Conservation (phyloP, 257 asterid genomes). For the Rubia yunnanensis region DNA sequence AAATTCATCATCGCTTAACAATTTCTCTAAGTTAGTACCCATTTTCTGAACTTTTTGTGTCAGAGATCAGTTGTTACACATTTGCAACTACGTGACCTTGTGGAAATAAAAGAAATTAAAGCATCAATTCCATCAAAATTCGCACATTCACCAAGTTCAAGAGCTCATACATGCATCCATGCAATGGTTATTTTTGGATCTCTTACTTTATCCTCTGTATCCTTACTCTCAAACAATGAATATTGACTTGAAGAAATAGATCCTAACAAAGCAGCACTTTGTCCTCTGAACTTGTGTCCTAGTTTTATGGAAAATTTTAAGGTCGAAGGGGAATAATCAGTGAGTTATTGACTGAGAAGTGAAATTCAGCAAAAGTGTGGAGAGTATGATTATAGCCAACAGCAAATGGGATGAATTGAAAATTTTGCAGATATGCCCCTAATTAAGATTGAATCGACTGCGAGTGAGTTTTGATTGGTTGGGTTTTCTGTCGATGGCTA, state of each 20-base stretch:
- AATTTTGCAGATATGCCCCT: background rate
- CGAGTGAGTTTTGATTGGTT: background rate
- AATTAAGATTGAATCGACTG: background rate
- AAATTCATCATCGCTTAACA: background rate
- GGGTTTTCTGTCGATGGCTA: slow-evolving; percentile 7
- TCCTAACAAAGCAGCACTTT: background rate
- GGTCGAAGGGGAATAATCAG: background rate
- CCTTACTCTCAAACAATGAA: background rate
- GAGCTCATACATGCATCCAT: too few relatives aligned
- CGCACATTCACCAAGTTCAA: too few relatives aligned
- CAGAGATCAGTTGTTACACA: too few relatives aligned
- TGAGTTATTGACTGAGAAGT: background rate
- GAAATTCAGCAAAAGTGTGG: background rate
- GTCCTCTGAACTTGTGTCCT: background rate
- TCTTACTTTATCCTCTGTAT: too few relatives aligned
- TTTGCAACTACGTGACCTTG: background rate
- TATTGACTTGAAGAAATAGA: background rate
- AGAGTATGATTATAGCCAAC: background rate
- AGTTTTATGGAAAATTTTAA: background rate
- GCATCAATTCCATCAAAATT: too few relatives aligned
- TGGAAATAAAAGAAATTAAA: too few relatives aligned
- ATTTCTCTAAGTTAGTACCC: too few relatives aligned
- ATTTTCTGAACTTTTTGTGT: too few relatives aligned
- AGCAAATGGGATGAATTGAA: background rate
- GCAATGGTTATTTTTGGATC: too few relatives aligned